Percentiles rank a stretch among this genome's conserved stretches.
Evolutionary conservation across 2,329 filamentous ascomycete species (phyloP).

Genomic region (Esteya vermicola): DNA sequence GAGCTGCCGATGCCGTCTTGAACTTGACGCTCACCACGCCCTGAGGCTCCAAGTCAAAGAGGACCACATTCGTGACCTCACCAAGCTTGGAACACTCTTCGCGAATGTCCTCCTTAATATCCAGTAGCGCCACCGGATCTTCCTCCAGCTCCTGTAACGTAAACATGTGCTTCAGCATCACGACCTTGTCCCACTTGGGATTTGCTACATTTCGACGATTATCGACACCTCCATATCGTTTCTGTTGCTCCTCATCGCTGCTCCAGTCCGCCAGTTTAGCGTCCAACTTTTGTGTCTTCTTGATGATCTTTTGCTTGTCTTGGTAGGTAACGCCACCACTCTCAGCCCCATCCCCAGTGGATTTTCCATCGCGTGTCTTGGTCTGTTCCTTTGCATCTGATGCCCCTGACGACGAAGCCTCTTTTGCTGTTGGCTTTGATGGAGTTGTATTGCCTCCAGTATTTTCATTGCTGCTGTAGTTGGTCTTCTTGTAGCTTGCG

Average conservation of each 20-base stretch:
- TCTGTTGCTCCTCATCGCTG: conserved; percentile 57
- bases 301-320: conserved; percentile 82
- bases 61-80: conserved; percentile 74
- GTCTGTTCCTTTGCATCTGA: conserved; percentile 1
- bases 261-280: conserved; percentile 92
- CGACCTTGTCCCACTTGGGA: conserved; percentile 58
- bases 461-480: conserved; percentile 38
- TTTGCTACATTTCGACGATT: conserved; percentile 18
- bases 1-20: conserved; percentile 53
- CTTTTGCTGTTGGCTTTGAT: conserved; percentile 6
- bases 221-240: conserved; percentile 13
- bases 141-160: conserved; percentile 73
- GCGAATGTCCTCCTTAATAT: conserved; percentile 89
- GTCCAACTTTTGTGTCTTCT: conserved; percentile 79
- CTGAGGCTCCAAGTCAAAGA: conserved; percentile 76
- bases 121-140: conserved; percentile 66
- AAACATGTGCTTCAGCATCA: conserved; percentile 89
- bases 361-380: neutral
- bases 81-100: conserved; percentile 83
- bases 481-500: conserved; percentile 78
- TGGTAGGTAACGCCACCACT: conserved; percentile 24
- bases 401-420: neutral
- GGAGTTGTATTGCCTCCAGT: neutral
- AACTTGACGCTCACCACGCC: conserved; percentile 83
- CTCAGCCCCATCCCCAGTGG: conserved; percentile 14